phyloP scores from a whole-genome alignment of 345 rosid species.

The Aurinia saxatilis region DNA sequence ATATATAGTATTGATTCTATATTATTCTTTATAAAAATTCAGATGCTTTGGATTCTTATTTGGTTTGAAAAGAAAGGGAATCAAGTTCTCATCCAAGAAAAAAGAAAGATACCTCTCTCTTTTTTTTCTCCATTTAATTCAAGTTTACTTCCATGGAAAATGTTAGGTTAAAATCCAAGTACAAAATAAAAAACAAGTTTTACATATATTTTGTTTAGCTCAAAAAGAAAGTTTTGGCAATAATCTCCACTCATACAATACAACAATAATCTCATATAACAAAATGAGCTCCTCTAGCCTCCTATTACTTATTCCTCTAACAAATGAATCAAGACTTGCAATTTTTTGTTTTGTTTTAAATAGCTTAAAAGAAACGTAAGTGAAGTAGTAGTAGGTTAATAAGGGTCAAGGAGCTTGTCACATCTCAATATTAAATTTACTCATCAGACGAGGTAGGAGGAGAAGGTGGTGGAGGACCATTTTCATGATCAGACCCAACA shows the following conservation, averaged over 20 bases:
- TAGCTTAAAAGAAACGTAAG: conserved; percentile 20
- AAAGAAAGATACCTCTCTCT: neutral
- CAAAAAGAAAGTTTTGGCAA: neutral
- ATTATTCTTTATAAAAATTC: neutral
- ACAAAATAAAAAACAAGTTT: conserved; percentile 10
- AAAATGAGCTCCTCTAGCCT: neutral
- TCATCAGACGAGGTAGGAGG: conserved; percentile 54
- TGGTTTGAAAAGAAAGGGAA: conserved; percentile 8
- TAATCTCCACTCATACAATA: conserved; percentile 16
- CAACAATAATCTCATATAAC: neutral
- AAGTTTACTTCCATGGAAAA: neutral
- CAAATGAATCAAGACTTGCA: conserved; percentile 10
- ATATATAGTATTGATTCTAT: neutral
- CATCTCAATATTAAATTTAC: neutral
- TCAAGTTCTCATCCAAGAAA: conserved; percentile 13
- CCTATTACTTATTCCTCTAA: conserved; percentile 6
- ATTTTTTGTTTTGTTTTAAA: neutral
- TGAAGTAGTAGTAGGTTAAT: conserved; percentile 15
- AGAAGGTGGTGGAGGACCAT: conserved; percentile 43
- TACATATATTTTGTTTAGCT: neutral
- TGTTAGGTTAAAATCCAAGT: neutral
- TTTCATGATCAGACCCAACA: conserved; percentile 31
- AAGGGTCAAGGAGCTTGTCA: conserved; percentile 12
- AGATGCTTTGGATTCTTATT: neutral
- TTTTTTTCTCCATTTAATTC: neutral